Base-by-base conservation (phyloP, 805 yeast genomes). In the Vanderwaltozyma polyspora region DNA sequence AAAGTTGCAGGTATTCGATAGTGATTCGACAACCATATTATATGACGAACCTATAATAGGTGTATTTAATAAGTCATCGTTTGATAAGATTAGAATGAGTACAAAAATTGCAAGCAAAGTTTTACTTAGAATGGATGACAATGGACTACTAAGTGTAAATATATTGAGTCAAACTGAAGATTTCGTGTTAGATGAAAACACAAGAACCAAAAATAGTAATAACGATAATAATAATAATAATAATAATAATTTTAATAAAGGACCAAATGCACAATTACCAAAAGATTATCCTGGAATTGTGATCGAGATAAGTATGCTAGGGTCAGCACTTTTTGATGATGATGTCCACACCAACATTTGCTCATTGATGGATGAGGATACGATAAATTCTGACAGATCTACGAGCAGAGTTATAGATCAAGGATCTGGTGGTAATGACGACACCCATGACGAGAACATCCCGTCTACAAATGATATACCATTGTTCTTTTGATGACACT, bases 61-160 rank as follows among this genome's bases (percentile, higher is more conserved):
- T 4, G 63, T 62, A 40, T 78, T 72, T 51, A 71, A 67, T 39
- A 76, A 72, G 44, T 50, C 50, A 1, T 51, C 66, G 19, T 62
- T 77, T 37, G 60, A 64, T 34, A 70, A 68, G 46, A 61, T 72
- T 12, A 45, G 70, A 19, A 68, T 62, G 34, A 71, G 78, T 11
- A 57, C 70, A 6, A 63, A 56, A 31, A 52, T 70, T 16, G 71
- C 83, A 1, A 66, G 68, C 29, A 63, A 69, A 33, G 70, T 76
- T 14, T 62, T 75, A 38, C 56, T 78, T 7, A 58, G 79, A 34
- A 68, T 69, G 53, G 84, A 76, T 51, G 45, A 51, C 14, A 57
- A 60, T 36, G 79, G 79, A 2, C 38, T 66, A 3, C 44, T 72
- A 36, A 66, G 66, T 42, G 52, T 71, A 1, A 72, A 69, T 42